These are phyloP conservation scores for Aspergillus arachidicola DNA, from an alignment of 2,329 filamentous ascomycete genomes.

Conservation along the genomic window DNA sequence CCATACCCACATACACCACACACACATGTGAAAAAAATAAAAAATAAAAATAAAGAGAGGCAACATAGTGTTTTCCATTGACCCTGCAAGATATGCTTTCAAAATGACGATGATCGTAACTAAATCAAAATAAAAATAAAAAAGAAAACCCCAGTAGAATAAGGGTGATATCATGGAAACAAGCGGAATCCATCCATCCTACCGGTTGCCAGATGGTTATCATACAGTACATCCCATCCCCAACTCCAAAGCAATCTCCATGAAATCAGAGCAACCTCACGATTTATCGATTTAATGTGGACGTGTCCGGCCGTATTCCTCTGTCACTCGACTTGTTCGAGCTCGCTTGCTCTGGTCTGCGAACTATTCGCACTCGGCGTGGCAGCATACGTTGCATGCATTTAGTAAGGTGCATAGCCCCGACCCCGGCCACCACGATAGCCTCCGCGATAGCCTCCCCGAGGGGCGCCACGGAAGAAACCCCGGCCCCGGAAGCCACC, in stretches of 20 bases:
- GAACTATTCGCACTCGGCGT: slow-evolving; percentile 5
- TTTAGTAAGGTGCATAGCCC: slow-evolving; percentile 51
- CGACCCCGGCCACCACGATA: slow-evolving; percentile 51
- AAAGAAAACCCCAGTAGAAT: slow-evolving; percentile 8
- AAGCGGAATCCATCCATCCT: slow-evolving; percentile 23
- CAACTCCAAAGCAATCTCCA: slow-evolving; percentile 33
- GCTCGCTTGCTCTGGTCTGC: slow-evolving; percentile 6
- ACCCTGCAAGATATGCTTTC: background rate
- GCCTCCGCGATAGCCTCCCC: slow-evolving; percentile 63
- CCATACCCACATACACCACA: background rate
- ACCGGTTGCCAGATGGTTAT: slow-evolving; percentile 34
- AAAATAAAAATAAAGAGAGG: no score
- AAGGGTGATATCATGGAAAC: slow-evolving; percentile 26
- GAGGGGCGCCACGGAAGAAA: slow-evolving; percentile 50
- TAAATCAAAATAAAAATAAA: background rate
- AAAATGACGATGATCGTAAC: background rate
- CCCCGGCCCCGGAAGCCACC: slow-evolving; percentile 57
- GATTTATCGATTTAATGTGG: slow-evolving; percentile 11
- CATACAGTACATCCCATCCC: slow-evolving; percentile 31
- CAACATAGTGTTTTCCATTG: background rate
- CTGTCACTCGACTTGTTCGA: slow-evolving; percentile 7
- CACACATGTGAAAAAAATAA: background rate
- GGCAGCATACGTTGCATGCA: slow-evolving; percentile 3
- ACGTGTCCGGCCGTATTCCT: background rate
- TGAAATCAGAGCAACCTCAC: slow-evolving; percentile 21